Conservation (phyloP, 1,284 basidiomycete genomes). For the Apiotrichum akiyoshidainum region DNA sequence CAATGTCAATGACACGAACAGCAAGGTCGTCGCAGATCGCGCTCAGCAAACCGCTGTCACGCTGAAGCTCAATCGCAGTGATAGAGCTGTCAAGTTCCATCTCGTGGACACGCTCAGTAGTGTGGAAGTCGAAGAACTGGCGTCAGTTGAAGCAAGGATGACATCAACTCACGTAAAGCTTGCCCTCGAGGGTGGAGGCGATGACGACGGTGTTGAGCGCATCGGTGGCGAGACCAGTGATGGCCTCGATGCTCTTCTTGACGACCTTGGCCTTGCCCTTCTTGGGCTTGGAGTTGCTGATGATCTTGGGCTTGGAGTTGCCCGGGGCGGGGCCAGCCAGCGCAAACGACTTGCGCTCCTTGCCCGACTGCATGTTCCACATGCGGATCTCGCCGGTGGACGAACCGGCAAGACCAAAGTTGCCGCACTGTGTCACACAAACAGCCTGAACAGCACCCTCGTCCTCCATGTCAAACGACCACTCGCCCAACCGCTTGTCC, state of each 20-base stretch:
- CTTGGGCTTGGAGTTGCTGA: slow-evolving; percentile 29
- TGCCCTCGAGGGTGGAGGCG: slow-evolving; percentile 82
- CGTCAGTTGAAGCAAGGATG: not conserved
- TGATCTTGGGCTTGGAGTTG: slow-evolving; percentile 53
- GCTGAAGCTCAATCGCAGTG: slow-evolving; percentile 71
- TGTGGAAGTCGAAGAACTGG: slow-evolving; percentile 95
- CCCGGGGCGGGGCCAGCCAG: slow-evolving; percentile 59
- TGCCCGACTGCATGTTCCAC: slow-evolving; percentile 96
- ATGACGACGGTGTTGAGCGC: slow-evolving; percentile 77
- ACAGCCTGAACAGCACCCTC: slow-evolving; percentile 61
- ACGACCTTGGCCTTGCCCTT: slow-evolving; percentile 45
- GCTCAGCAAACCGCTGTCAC: slow-evolving; percentile 82
- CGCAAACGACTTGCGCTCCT: slow-evolving; percentile 72
- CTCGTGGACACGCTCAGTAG: slow-evolving; percentile 66
- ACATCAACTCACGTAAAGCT: slow-evolving; percentile 65
- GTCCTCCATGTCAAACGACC: slow-evolving; percentile 53
- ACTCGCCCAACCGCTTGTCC: slow-evolving; percentile 74
- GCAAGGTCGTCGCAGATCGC: slow-evolving; percentile 79
- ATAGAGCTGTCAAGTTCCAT: slow-evolving; percentile 66
- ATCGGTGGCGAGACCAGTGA: slow-evolving; percentile 84
- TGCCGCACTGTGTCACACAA: slow-evolving; percentile 90
- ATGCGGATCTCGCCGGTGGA: slow-evolving; percentile 74
- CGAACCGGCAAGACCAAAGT: slow-evolving; percentile 84
- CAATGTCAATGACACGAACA: slow-evolving; percentile 84
- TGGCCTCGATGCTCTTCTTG: slow-evolving; percentile 57